Percentiles rank a stretch among this genome's conserved stretches.
Conservation (phyloP, 139 green algal genomes). For the Chlorella sorokiniana region DNA sequence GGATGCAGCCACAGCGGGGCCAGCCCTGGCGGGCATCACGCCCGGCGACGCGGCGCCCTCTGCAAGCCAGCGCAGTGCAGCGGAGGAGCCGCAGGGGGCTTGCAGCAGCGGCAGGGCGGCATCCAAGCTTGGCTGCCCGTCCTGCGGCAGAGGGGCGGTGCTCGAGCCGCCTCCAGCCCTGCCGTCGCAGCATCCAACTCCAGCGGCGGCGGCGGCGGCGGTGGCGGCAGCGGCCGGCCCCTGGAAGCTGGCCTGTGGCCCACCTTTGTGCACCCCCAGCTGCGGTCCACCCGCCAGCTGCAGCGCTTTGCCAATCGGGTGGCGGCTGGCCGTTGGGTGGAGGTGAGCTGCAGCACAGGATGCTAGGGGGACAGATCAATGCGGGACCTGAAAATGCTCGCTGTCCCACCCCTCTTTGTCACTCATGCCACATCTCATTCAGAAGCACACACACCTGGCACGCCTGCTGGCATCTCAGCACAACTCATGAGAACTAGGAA, state of each 20-base stretch:
- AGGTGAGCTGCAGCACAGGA: no score
- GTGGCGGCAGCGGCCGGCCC: neutral
- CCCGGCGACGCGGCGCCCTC: neutral
- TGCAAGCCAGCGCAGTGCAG: neutral
- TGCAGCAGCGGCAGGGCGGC: neutral
- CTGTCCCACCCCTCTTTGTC: no score
- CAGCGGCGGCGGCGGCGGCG: neutral
- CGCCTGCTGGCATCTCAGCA: no score
- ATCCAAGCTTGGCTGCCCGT: neutral
- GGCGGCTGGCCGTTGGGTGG: constrained; percentile 5
- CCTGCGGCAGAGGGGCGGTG: neutral
- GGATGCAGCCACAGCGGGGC: constrained; percentile 27
- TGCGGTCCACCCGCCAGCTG: constrained; percentile 55
- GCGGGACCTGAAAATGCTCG: no score
- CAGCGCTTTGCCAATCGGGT: constrained; percentile 62
- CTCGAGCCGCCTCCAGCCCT: no score
- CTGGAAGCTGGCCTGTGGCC: constrained; percentile 43
- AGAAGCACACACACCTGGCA: no score
- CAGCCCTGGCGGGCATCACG: neutral
- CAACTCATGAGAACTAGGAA: no score
- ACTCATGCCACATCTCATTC: no score
- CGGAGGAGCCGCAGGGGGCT: neutral
- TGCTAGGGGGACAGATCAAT: no score
- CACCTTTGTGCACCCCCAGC: constrained; percentile 44
- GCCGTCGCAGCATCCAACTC: neutral